Conservation (phyloP, 2,329 filamentous ascomycete genomes). For the Chaetomium globosum region DNA sequence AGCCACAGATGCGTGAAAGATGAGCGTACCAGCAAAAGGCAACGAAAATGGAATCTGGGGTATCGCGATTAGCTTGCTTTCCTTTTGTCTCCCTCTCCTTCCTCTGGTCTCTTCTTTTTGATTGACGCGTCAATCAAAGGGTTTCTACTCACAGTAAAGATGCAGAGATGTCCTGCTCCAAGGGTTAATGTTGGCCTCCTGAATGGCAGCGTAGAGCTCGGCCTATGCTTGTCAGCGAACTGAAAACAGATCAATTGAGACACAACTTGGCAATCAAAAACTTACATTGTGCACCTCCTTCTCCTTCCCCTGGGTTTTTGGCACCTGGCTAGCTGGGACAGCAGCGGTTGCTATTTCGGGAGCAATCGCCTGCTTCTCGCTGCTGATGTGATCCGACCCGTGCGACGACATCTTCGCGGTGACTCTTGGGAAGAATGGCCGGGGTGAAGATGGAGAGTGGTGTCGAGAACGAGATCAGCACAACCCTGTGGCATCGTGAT, state of each 20-base stretch:
- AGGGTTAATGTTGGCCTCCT: slow-evolving; percentile 49
- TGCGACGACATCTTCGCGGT: slow-evolving; percentile 36
- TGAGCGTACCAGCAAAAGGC: slow-evolving; percentile 47
- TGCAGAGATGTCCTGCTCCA: slow-evolving; percentile 48
- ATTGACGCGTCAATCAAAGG: background rate
- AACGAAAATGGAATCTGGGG: slow-evolving; percentile 48
- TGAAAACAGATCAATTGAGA: background rate
- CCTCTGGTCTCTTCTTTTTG: background rate
- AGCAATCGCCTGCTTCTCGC: slow-evolving; percentile 32
- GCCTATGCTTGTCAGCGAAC: slow-evolving; percentile 41
- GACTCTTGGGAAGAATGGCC: slow-evolving; percentile 15
- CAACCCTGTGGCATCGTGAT: slow-evolving; percentile 12
- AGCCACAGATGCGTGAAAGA: background rate
- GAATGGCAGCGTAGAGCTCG: slow-evolving; percentile 51
- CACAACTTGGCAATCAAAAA: background rate
- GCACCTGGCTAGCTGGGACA: slow-evolving; percentile 16
- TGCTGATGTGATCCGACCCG: slow-evolving; percentile 33
- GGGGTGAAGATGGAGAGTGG: slow-evolving; percentile 21
- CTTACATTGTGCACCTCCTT: slow-evolving; percentile 48
- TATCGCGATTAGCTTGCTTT: background rate
- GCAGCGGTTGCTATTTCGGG: slow-evolving; percentile 14
- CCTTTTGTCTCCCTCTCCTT: background rate
- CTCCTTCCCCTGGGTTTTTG: slow-evolving; percentile 39
- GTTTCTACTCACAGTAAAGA: slow-evolving; percentile 44
- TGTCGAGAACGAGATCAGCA: slow-evolving; percentile 10